These are phyloP conservation scores for Clonostachys byssicola DNA, from an alignment of 2,329 filamentous ascomycete genomes.

Conservation along the genomic window DNA sequence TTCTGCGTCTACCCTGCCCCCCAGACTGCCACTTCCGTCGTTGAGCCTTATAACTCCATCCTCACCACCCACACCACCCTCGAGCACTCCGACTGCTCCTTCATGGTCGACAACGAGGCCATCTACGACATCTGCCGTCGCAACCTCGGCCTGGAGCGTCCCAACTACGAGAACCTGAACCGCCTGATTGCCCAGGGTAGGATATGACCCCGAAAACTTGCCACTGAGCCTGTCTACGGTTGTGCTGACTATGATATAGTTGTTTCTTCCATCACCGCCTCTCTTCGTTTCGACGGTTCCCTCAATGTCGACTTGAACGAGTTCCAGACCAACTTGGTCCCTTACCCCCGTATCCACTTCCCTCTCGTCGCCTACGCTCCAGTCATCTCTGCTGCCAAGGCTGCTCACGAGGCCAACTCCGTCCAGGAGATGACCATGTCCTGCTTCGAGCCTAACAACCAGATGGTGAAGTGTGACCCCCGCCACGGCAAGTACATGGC, in stretches of 20 bases:
- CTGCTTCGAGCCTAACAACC: constrained; percentile 99
- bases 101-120: constrained; percentile 99
- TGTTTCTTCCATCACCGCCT: constrained; percentile 96
- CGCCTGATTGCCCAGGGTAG: constrained; percentile 93
- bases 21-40: constrained; percentile 93
- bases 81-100: constrained; percentile 99
- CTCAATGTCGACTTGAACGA: constrained; percentile 99
- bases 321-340: constrained; percentile 99
- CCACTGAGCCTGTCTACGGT: too few relatives aligned
- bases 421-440: constrained; percentile 98
- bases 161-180: constrained; percentile 98
- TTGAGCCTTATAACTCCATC: constrained; percentile 99
- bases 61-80: constrained; percentile 98
- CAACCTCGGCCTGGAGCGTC: constrained; percentile 94
- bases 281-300: constrained; percentile 96
- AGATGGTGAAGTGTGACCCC: constrained; percentile 99
- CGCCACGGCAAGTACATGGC: constrained; percentile 99
- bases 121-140: constrained; percentile 99
- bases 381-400: constrained; percentile 91
- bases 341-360: constrained; percentile 99
- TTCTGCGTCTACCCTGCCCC: constrained; percentile 99
- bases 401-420: constrained; percentile 95
- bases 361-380: constrained; percentile 95
- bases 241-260: constrained; percentile 47
- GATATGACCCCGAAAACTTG: neutral